phyloP scores from a whole-genome alignment of 805 yeast species.

The Kluyveromyces lactis region DNA sequence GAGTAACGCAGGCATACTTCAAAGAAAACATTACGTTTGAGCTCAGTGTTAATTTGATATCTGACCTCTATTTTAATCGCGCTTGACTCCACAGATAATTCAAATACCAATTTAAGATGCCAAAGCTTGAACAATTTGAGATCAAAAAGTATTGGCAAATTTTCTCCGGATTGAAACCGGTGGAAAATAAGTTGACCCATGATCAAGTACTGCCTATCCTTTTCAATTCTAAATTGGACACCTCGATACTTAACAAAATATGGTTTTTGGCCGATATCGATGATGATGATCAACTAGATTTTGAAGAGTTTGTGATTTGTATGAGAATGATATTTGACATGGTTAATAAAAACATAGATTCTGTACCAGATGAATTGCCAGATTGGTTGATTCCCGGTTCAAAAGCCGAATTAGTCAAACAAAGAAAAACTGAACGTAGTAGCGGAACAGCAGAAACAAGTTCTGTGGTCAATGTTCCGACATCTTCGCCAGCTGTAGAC shows the following conservation, averaged over 20 bases:
- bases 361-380: conserved; percentile 70
- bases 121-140: conserved; percentile 88
- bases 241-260: conserved; percentile 66
- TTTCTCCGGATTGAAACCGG: conserved; percentile 82
- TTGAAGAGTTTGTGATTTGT: conserved; percentile 96
- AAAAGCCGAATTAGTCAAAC: conserved; percentile 77
- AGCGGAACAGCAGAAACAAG: conserved; percentile 20
- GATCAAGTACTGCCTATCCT: conserved; percentile 79
- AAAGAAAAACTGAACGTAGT: conserved; percentile 53
- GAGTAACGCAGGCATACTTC: too few relatives aligned
- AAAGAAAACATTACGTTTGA: too few relatives aligned
- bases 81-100: background rate
- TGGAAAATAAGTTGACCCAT: conserved; percentile 69
- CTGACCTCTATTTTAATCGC: too few relatives aligned
- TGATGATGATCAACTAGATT: conserved; percentile 83
- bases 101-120: conserved; percentile 29
- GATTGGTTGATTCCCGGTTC: conserved; percentile 89
- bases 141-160: conserved; percentile 97
- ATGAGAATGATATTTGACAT: conserved; percentile 91
- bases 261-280: conserved; percentile 95
- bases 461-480: conserved; percentile 14
- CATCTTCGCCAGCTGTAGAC: background rate
- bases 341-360: conserved; percentile 60
- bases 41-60: too few relatives aligned
- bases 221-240: conserved; percentile 78